Conservation (phyloP, 2,329 filamentous ascomycete species). For the Drechslerella coelobrocha region DNA sequence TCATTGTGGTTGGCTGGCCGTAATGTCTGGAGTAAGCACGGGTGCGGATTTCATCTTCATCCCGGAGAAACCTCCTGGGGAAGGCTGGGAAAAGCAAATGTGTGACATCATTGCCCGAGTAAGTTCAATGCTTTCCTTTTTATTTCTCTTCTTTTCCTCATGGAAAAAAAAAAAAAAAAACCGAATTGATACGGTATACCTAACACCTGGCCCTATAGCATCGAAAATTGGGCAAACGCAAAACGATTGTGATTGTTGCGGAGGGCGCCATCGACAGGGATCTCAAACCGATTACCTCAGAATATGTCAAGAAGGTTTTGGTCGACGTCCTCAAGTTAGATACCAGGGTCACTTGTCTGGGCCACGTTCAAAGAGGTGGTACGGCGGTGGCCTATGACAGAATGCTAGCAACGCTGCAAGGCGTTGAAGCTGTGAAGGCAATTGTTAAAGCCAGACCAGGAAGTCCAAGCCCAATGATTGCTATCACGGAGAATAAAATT, state of each 20-base stretch:
- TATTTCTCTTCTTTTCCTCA: not conserved
- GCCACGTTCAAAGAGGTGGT: slow-evolving; percentile 96
- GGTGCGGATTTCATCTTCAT: slow-evolving; percentile 97
- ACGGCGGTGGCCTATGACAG: slow-evolving; percentile 92
- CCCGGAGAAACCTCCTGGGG: slow-evolving; percentile 85
- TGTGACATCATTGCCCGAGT: slow-evolving; percentile 76
- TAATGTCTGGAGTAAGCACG: slow-evolving; percentile 94
- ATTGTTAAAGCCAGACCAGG: slow-evolving; percentile 88
- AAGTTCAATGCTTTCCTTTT: slow-evolving; percentile 52
- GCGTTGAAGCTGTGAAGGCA: slow-evolving; percentile 90
- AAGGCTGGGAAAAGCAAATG: slow-evolving; percentile 92
- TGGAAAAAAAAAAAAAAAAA: slow-evolving; percentile 33
- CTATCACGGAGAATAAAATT: slow-evolving; percentile 98
- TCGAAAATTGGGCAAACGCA: slow-evolving; percentile 85
- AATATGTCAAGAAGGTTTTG: slow-evolving; percentile 86
- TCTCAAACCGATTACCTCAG: slow-evolving; percentile 80
- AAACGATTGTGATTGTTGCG: slow-evolving; percentile 97
- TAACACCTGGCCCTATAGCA: slow-evolving; percentile 65
- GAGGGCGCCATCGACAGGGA: slow-evolving; percentile 89
- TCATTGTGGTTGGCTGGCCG: slow-evolving; percentile 95
- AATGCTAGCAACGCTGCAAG: slow-evolving; percentile 89
- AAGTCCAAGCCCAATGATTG: slow-evolving; percentile 91
- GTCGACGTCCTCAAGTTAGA: slow-evolving; percentile 79
- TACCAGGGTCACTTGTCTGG: slow-evolving; percentile 91
- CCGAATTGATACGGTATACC: slow-evolving; percentile 47